These are phyloP conservation scores for Oidium heveae DNA, from an alignment of 2,329 filamentous ascomycete species.

Conservation along the genomic window DNA sequence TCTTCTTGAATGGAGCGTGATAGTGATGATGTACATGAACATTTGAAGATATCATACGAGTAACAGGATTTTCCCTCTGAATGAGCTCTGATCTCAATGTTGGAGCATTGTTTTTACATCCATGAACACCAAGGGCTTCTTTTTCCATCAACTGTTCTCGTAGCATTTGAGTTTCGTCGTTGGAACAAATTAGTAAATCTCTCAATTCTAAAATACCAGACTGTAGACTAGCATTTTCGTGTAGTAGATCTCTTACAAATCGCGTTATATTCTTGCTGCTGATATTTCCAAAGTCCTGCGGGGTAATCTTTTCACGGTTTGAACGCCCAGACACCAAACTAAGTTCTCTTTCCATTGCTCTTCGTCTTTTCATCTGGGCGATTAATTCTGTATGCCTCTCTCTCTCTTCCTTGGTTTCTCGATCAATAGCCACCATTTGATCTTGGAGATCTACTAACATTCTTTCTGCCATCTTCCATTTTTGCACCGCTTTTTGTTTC, in stretches of 20 bases:
- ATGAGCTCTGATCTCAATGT: constrained; percentile 51
- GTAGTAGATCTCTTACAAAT: constrained; percentile 83
- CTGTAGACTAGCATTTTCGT: constrained; percentile 87
- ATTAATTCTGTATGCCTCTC: constrained; percentile 63
- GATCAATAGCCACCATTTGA: constrained; percentile 71
- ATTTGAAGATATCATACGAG: constrained; percentile 33
- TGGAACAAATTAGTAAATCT: constrained; percentile 73
- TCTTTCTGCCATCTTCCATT: constrained; percentile 69
- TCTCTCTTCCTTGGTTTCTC: constrained; percentile 54
- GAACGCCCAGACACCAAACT: constrained; percentile 55
- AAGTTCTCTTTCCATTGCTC: constrained; percentile 59
- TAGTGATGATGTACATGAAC: constrained; percentile 91
- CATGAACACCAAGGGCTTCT: constrained; percentile 33
- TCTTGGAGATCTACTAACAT: constrained; percentile 57
- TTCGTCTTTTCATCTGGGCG: constrained; percentile 58
- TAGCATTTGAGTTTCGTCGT: constrained; percentile 75
- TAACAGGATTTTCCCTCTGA: constrained; percentile 17
- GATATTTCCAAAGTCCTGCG: constrained; percentile 29
- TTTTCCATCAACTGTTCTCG: constrained; percentile 61
- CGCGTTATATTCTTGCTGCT: constrained; percentile 49
- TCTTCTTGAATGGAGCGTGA: constrained; percentile 47
- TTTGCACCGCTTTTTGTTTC: constrained; percentile 49
- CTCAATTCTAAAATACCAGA: constrained; percentile 74
- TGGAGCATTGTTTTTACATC: constrained; percentile 16
- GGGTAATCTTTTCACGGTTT: constrained; percentile 46